Base-by-base conservation (phyloP, 2,329 filamentous ascomycete species). In the Periconia sp. region DNA sequence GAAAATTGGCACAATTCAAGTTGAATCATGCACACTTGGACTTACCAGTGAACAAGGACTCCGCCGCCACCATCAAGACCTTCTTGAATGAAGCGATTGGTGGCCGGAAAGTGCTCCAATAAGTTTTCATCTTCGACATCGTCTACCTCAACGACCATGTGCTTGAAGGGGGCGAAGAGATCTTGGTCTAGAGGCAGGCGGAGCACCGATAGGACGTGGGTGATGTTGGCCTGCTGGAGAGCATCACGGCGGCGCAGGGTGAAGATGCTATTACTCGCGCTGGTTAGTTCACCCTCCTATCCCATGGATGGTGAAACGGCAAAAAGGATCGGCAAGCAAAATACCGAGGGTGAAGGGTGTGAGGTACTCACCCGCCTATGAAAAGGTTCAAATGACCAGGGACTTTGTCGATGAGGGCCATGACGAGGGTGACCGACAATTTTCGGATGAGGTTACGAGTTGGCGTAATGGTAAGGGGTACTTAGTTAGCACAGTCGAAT, bases 101-200 rank as follows among this genome's bases (percentile, higher is more conserved):
- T 89, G 49, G 80, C 80, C 7, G 92, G 85, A 56, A 97, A 88
- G 73, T 95, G 86, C 57, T 89, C 83, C 17, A 97, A 77, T 48
- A 97, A 76, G 74, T 99, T 91, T 63, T 92, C 88, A 67, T 97
- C 91, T 18, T 93, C 90, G 48, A 92, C 85, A 77, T 99, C 94
- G 73, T 97, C 90, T 42, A 97, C 85, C 60, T 95, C 88, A 59
- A 97, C 88, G 56, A 86, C 82, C 62, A 91, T 81, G 71, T 95
- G 91, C 59, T 86, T 77, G 71, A 86, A 91, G 41, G 81, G 79
- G 58, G 83, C 80, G 66, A 85, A 86, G 41, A 81, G 79, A 55
- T 77, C 76, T 61, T 81, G 75, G 62, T 83, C 78, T 46, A 83
- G 74, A 42, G 83, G 81, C 62, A 88, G 81, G 45, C 84, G 83